These are phyloP conservation scores for Acacia confusa DNA, from an alignment of 306 rosid species.

Conservation along the genomic window DNA sequence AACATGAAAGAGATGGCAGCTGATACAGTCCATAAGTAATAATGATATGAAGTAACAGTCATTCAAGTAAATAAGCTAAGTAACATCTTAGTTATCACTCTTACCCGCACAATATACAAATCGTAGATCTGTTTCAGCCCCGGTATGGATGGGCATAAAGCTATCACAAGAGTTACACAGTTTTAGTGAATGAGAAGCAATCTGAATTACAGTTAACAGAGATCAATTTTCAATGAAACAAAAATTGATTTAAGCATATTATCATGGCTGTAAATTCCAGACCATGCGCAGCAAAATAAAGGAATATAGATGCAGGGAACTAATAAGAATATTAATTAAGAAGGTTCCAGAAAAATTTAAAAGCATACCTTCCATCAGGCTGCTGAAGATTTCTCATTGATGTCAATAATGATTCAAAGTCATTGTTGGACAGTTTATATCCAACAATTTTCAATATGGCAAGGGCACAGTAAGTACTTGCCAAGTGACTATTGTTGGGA, in stretches of 20 bases:
- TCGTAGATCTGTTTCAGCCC: constrained; percentile 92
- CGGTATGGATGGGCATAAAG: constrained; percentile 78
- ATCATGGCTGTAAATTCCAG: neutral
- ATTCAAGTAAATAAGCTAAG: constrained; percentile 9
- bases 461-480: constrained; percentile 86
- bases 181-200: constrained; percentile 24
- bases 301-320: neutral
- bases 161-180: constrained; percentile 44
- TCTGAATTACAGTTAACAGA: constrained; percentile 13
- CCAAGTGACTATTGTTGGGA: constrained; percentile 77
- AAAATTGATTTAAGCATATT: constrained; percentile 3
- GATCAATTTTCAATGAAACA: neutral
- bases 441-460: constrained; percentile 82
- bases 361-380: constrained; percentile 89
- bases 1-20: constrained; percentile 83
- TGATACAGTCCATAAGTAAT: constrained; percentile 47
- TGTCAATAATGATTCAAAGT: constrained; percentile 48
- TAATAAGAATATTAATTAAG: neutral
- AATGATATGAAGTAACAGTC: constrained; percentile 24
- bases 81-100: constrained; percentile 13
- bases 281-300: constrained; percentile 11
- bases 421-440: constrained; percentile 55
- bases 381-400: constrained; percentile 94
- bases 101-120: constrained; percentile 93
- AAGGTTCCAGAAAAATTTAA: constrained; percentile 16